phyloP scores from a whole-genome alignment of 192 early-diverging fungal species.

The Umbelopsis vinacea region DNA sequence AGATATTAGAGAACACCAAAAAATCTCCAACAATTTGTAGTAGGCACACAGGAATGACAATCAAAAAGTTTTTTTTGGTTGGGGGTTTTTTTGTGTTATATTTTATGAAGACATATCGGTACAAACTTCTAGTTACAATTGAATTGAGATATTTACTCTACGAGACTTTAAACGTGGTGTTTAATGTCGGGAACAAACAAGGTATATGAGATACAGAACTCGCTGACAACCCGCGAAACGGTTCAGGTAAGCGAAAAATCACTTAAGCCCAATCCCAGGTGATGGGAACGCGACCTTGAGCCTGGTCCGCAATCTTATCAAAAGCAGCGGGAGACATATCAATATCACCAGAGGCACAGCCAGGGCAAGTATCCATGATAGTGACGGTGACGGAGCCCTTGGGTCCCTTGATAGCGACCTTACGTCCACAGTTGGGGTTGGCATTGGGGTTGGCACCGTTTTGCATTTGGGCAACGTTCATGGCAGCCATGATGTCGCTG shows the following conservation, averaged over 20 bases:
- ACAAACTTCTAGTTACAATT: too few relatives aligned
- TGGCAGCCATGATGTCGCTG: conserved; percentile 53
- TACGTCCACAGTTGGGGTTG: conserved; percentile 47
- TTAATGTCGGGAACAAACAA: neutral
- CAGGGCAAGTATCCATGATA: conserved; percentile 52
- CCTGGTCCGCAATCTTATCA: conserved; percentile 31
- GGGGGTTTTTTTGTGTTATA: too few relatives aligned
- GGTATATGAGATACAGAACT: neutral
- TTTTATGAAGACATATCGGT: too few relatives aligned
- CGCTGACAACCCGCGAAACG: conserved; percentile 9
- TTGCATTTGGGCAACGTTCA: conserved; percentile 49
- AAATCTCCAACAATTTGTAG: too few relatives aligned
- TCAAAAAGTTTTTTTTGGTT: too few relatives aligned
- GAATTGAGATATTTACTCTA: too few relatives aligned
- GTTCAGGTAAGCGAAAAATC: neutral
- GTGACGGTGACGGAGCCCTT: conserved; percentile 48
- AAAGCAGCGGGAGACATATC: conserved; percentile 53
- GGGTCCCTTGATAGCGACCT: conserved; percentile 46
- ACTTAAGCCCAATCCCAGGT: conserved; percentile 44
- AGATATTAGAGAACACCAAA: too few relatives aligned
- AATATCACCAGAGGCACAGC: conserved; percentile 40
- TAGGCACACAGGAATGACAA: too few relatives aligned
- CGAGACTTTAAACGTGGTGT: too few relatives aligned
- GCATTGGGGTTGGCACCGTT: conserved; percentile 45
- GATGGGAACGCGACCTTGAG: conserved; percentile 32